These are phyloP conservation scores for Kwoniella sp. DNA, from an alignment of 768 basidiomycete genomes.

Conservation along the genomic window DNA sequence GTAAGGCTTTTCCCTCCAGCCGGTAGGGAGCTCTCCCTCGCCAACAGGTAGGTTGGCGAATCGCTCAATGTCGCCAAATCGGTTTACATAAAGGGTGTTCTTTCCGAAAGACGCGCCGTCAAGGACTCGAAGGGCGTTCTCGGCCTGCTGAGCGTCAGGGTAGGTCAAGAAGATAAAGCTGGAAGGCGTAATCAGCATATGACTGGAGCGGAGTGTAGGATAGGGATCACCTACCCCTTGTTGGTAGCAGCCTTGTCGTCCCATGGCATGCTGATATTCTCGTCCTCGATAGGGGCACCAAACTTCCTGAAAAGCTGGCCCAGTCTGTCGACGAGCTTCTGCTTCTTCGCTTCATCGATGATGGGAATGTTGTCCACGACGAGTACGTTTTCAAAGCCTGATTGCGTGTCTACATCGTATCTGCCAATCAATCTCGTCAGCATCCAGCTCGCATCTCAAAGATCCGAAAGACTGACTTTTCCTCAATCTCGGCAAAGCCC, in stretches of 20 bases:
- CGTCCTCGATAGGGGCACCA: slow-evolving; percentile 69
- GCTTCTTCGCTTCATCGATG: slow-evolving; percentile 79
- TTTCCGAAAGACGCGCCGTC: slow-evolving; percentile 66
- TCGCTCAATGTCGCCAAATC: slow-evolving; percentile 82
- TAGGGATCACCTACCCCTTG: slow-evolving; percentile 70
- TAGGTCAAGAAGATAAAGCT: slow-evolving; percentile 72
- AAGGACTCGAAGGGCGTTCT: slow-evolving; percentile 48
- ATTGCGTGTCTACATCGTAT: slow-evolving; percentile 77
- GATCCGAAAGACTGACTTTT: slow-evolving; percentile 25
- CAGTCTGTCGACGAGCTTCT: slow-evolving; percentile 73
- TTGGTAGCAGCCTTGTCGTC: slow-evolving; percentile 74
- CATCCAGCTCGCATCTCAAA: neutral
- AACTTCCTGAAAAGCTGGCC: slow-evolving; percentile 78
- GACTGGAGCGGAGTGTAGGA: neutral
- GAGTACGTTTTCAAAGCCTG: slow-evolving; percentile 82
- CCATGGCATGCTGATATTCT: slow-evolving; percentile 84
- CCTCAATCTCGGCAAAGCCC: slow-evolving; percentile 41
- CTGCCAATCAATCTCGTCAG: slow-evolving; percentile 52
- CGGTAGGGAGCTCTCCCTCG: slow-evolving; percentile 42
- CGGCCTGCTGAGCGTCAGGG: slow-evolving; percentile 47
- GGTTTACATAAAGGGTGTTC: slow-evolving; percentile 77
- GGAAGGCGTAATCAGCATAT: neutral
- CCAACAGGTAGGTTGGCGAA: slow-evolving; percentile 60
- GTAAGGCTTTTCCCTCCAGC: slow-evolving; percentile 45
- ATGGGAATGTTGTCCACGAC: slow-evolving; percentile 89